Evolutionary conservation across 1,139 yeast species (phyloP).

Genomic region (Blastobotrys aristatus): DNA sequence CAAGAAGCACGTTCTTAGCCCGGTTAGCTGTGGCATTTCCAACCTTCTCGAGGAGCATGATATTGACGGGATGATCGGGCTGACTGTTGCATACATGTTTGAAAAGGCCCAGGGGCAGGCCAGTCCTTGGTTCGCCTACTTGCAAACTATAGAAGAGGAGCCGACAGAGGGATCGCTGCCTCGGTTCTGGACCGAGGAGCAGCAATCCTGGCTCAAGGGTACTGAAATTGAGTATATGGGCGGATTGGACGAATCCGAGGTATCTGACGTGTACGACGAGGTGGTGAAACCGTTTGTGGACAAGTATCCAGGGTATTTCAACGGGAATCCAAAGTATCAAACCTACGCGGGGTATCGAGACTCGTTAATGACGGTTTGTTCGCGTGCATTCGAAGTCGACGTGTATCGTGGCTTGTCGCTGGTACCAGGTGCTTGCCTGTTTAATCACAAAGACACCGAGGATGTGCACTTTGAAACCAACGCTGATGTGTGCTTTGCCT

Average conservation of each 20-base stretch:
- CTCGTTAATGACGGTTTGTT: slow-evolving; percentile 46
- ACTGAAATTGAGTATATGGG: slow-evolving; percentile 65
- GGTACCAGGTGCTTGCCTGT: slow-evolving; percentile 89
- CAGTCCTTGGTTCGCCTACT: slow-evolving; percentile 76
- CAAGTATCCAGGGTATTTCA: slow-evolving; percentile 23
- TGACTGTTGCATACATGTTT: slow-evolving; percentile 65
- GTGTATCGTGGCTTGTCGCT: slow-evolving; percentile 65
- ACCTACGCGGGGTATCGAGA: slow-evolving; percentile 30
- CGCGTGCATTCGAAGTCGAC: slow-evolving; percentile 80
- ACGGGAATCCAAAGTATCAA: slow-evolving; percentile 19
- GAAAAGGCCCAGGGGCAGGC: slow-evolving; percentile 50
- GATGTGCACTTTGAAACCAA: slow-evolving; percentile 71
- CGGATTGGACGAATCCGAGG: slow-evolving; percentile 55
- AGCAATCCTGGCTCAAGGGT: slow-evolving; percentile 48
- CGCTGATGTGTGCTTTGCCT: slow-evolving; percentile 62
- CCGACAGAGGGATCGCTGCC: slow-evolving; percentile 30
- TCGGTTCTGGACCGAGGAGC: slow-evolving; percentile 56
- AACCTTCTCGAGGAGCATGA: slow-evolving; percentile 59
- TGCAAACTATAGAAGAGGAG: slow-evolving; percentile 48
- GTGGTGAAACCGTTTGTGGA: slow-evolving; percentile 33
- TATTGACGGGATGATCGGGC: slow-evolving; percentile 59
- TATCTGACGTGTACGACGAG: slow-evolving; percentile 49
- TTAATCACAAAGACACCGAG: slow-evolving; percentile 60
- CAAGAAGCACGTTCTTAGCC: slow-evolving; percentile 31
- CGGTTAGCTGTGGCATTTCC: slow-evolving; percentile 50